Evolutionary conservation across 495 filamentous ascomycete genomes (phyloP).

Genomic region (Trypethelium eluteriae): DNA sequence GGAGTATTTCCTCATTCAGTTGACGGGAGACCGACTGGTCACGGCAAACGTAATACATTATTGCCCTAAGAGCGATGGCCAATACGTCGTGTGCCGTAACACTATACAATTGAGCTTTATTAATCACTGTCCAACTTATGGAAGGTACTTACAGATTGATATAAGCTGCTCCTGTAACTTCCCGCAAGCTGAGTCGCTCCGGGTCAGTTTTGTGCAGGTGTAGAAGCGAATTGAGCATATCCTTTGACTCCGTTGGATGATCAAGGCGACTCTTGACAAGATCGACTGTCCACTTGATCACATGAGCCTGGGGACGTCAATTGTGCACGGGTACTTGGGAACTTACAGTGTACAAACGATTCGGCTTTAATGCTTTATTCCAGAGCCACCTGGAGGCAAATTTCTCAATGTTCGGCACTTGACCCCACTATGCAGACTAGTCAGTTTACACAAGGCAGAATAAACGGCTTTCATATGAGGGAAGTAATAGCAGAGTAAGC

Average conservation of each 20-base stretch:
- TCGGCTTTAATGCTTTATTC: background rate
- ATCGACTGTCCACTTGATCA: background rate
- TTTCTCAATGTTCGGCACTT: background rate
- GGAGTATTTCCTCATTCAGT: conserved; percentile 17
- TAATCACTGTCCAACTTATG: background rate
- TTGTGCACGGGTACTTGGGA: background rate
- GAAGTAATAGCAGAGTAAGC: no score
- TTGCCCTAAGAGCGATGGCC: conserved; percentile 19
- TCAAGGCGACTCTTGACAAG: background rate
- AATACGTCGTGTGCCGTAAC: conserved; percentile 17
- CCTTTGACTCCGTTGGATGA: background rate
- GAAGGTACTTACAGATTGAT: background rate
- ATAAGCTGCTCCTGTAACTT: background rate
- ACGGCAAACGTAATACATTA: conserved; percentile 25
- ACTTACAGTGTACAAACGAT: background rate
- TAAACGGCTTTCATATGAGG: no score
- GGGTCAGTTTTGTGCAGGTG: background rate
- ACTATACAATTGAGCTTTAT: background rate
- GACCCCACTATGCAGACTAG: background rate
- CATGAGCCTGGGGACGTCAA: background rate
- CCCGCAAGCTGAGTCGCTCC: background rate
- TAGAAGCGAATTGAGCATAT: background rate
- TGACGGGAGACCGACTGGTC: conserved; percentile 1
- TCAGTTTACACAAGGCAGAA: no score
- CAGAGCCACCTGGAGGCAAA: background rate